phyloP scores from a whole-genome alignment of 257 asterid species.

The Solanum arcanum region DNA sequence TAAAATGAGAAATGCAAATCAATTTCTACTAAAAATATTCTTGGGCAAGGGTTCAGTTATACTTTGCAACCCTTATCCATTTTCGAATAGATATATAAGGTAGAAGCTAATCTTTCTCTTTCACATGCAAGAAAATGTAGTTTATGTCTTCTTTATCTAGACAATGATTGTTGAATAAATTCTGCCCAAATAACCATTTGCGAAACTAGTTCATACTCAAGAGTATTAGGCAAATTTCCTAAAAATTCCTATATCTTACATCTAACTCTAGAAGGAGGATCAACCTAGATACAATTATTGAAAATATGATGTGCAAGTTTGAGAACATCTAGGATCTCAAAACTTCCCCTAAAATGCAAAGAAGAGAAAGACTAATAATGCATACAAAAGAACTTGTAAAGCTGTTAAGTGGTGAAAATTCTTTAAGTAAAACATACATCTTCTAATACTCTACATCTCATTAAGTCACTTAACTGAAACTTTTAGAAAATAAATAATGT shows the following conservation, averaged over 20 bases:
- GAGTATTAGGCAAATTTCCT: conserved; percentile 40
- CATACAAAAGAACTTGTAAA: too few relatives aligned
- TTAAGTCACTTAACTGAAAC: background rate
- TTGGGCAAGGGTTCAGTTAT: too few relatives aligned
- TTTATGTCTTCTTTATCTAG: conserved; percentile 34
- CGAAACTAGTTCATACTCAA: conserved; percentile 33
- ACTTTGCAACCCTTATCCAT: background rate
- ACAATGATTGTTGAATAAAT: conserved; percentile 17
- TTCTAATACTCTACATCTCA: background rate
- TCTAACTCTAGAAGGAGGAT: conserved; percentile 36
- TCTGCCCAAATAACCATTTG: conserved; percentile 15
- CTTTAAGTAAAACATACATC: background rate
- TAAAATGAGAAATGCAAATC: too few relatives aligned
- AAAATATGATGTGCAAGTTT: background rate
- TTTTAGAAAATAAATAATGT: background rate
- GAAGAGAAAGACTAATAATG: too few relatives aligned
- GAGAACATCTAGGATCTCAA: background rate
- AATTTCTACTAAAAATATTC: too few relatives aligned
- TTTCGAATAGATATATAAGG: background rate
- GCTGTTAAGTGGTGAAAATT: background rate
- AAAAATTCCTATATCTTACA: conserved; percentile 32
- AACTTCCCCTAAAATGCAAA: too few relatives aligned
- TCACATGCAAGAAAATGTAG: conserved; percentile 44
- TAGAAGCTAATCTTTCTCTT: conserved; percentile 19
- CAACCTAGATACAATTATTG: conserved; percentile 26